Percentiles rank a stretch among this genome's conserved stretches.
Conservation (phyloP, 192 early-diverging fungal genomes). For the Funneliformis geosporum region DNA sequence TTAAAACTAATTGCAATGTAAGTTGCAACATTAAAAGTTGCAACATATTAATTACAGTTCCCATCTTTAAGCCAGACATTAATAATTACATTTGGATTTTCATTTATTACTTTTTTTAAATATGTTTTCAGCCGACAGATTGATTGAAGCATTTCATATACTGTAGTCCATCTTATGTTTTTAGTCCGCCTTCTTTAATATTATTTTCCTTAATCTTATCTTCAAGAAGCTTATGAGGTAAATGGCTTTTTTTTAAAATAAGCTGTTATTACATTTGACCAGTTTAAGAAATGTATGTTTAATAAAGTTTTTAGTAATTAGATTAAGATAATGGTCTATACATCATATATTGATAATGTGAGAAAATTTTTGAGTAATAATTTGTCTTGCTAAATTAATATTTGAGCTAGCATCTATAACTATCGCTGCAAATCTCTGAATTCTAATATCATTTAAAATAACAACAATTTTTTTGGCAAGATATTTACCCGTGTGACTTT, state of each 20-base stretch:
- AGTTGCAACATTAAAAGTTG: too few relatives aligned
- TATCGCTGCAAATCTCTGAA: background rate
- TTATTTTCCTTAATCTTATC: background rate
- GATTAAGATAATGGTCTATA: background rate
- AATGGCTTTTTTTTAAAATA: conserved; percentile 7
- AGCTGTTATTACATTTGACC: background rate
- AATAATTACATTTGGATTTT: background rate
- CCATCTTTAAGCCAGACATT: too few relatives aligned
- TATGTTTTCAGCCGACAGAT: background rate
- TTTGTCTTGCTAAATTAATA: background rate
- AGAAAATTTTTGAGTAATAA: background rate
- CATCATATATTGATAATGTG: background rate
- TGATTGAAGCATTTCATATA: background rate
- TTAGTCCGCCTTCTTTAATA: background rate
- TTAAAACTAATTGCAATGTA: too few relatives aligned
- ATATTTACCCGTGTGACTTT: background rate
- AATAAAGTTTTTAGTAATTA: conserved; percentile 4
- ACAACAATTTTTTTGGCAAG: background rate
- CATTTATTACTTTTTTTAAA: background rate
- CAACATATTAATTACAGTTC: too few relatives aligned
- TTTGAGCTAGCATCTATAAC: conserved; percentile 4
- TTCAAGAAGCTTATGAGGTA: background rate
- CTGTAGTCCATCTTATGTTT: background rate
- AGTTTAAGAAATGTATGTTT: conserved; percentile 2
- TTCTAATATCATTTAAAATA: conserved; percentile 1